These are phyloP conservation scores for Candida sanyaensis DNA, from an alignment of 1,139 yeast genomes.

Conservation along the genomic window DNA sequence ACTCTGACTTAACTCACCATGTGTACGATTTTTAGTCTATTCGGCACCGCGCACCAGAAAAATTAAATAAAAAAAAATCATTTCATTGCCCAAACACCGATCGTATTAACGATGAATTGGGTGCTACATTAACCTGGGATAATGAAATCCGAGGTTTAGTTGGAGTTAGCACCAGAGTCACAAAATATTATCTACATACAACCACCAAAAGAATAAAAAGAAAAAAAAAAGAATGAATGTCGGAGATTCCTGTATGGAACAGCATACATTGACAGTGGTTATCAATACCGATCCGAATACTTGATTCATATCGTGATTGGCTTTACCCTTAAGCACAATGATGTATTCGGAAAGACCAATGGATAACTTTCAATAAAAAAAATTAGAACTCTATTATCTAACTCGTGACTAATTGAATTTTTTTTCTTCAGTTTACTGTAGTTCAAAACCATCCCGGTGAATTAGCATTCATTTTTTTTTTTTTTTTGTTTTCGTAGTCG, in stretches of 20 bases:
- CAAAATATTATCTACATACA: not conserved
- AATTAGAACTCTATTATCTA: not conserved
- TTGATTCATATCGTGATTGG: no score
- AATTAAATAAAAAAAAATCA: not conserved
- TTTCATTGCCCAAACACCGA: not conserved
- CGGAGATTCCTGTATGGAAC: not conserved
- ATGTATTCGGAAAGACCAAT: no score
- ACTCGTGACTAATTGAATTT: not conserved
- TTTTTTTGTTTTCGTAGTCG: not conserved
- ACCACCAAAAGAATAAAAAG: no score
- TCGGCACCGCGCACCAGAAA: not conserved
- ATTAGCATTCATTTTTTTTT: not conserved
- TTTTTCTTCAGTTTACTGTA: not conserved
- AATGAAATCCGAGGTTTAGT: slow-evolving; percentile 1
- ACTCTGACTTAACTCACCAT: not conserved
- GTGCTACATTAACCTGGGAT: not conserved
- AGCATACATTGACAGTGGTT: no score
- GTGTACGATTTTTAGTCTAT: not conserved
- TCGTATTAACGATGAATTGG: not conserved
- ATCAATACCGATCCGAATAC: no score
- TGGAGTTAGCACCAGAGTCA: not conserved
- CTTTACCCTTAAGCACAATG: no score
- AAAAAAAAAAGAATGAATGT: not conserved
- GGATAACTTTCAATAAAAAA: not conserved
- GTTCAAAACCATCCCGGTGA: not conserved